Conservation (phyloP, 2,329 filamentous ascomycete species). For the Aspergillus vadensis region DNA sequence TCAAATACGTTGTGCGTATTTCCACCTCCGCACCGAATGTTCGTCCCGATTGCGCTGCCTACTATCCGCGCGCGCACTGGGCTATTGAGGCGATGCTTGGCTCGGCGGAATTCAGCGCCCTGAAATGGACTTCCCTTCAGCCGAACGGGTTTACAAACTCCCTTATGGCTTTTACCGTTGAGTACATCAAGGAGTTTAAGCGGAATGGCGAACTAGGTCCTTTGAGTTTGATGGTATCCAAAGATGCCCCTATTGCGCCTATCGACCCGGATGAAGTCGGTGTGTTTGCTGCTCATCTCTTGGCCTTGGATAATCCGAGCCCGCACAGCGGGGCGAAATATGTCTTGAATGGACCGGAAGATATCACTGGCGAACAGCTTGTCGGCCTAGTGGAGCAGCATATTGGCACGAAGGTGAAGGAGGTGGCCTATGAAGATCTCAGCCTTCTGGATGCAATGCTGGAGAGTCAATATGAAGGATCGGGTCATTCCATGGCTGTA, state of each 20-base stretch:
- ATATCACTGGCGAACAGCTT: constrained; percentile 41
- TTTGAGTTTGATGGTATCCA: constrained; percentile 30
- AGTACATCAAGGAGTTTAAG: constrained; percentile 35
- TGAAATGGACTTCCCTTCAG: constrained; percentile 47
- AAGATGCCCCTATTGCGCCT: constrained; percentile 34
- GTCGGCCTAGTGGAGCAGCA: constrained; percentile 40
- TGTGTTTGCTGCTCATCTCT: constrained; percentile 38
- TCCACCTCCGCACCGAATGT: constrained; percentile 44
- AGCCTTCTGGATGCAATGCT: constrained; percentile 32
- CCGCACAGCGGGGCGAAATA: constrained; percentile 39
- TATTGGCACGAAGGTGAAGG: constrained; percentile 29
- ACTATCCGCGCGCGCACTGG: constrained; percentile 46
- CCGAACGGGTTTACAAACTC: constrained; percentile 37
- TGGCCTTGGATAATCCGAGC: constrained; percentile 31
- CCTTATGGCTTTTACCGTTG: constrained; percentile 26
- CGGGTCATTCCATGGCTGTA: constrained; percentile 28
- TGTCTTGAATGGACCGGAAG: constrained; percentile 44
- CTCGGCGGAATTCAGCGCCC: constrained; percentile 36
- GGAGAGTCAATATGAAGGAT: constrained; percentile 13
- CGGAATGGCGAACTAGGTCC: constrained; percentile 36
- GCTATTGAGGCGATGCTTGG: constrained; percentile 44
- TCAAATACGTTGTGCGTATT: constrained; percentile 48
- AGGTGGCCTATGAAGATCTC: constrained; percentile 36
- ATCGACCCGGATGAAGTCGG: constrained; percentile 41
- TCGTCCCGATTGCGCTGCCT: constrained; percentile 36